Percentiles rank a stretch among this genome's conserved stretches.
Conservation (phyloP, 2,329 filamentous ascomycete genomes). For the Exophiala dermatitidis region DNA sequence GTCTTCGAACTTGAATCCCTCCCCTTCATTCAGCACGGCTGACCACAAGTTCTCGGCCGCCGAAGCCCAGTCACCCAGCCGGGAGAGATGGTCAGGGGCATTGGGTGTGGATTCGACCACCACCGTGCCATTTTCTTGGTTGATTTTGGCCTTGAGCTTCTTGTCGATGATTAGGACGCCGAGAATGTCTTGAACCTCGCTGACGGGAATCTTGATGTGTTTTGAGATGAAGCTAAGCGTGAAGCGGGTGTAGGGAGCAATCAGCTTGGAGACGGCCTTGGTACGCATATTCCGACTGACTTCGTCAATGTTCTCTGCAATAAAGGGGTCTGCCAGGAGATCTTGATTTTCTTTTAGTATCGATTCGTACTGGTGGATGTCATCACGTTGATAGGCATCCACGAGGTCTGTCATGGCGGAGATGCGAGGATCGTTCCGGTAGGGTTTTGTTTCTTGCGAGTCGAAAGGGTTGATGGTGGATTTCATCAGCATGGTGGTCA, state of each 20-base stretch:
- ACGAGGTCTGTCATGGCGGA: slow-evolving; percentile 96
- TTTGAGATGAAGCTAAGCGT: slow-evolving; percentile 79
- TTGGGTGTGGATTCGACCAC: slow-evolving; percentile 61
- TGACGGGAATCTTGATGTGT: slow-evolving; percentile 74
- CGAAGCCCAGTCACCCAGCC: slow-evolving; percentile 64
- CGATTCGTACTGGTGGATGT: slow-evolving; percentile 83
- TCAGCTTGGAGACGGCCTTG: slow-evolving; percentile 86
- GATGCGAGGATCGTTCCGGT: slow-evolving; percentile 90
- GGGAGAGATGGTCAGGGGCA: slow-evolving; percentile 59
- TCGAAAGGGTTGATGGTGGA: slow-evolving; percentile 98
- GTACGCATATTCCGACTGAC: slow-evolving; percentile 97
- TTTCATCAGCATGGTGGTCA: slow-evolving; percentile 97
- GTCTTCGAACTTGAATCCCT: slow-evolving; percentile 52
- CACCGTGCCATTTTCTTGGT: slow-evolving; percentile 78
- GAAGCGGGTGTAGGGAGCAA: slow-evolving; percentile 91
- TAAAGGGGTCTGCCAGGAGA: slow-evolving; percentile 85
- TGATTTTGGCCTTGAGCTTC: slow-evolving; percentile 78
- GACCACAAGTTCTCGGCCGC: slow-evolving; percentile 63
- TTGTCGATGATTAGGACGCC: slow-evolving; percentile 87
- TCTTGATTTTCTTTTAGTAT: slow-evolving; percentile 83
- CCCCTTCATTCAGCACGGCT: slow-evolving; percentile 68
- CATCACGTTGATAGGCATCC: slow-evolving; percentile 90
- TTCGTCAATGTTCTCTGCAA: slow-evolving; percentile 98
- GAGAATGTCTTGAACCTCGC: slow-evolving; percentile 92
- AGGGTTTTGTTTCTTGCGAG: slow-evolving; percentile 96